Evolutionary conservation across 805 yeast species (phyloP), one percentile per base, ranked within the genome.

Genomic region (Barnettozyma californica): DNA sequence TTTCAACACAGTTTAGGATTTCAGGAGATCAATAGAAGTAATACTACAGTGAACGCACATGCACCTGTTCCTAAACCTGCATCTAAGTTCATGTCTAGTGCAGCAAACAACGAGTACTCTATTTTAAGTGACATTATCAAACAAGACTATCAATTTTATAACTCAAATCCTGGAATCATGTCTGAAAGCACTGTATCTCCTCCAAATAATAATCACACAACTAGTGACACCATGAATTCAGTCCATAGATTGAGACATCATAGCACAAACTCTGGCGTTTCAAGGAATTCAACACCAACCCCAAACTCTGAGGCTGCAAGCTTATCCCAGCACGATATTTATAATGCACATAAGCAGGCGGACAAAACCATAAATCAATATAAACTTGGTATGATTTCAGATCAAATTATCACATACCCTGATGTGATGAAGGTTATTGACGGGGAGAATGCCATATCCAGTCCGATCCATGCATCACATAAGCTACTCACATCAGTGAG

Each of bases 91-190:
- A 60, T 84, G 51, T 82, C 89, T 1, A 70, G 77, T 33, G 90
- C 94, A 1, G 90, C 88, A 0, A 84, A 83, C 58, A 68, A 83
- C 45, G 94, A 85, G 56, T 84, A 85, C 56, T 75, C 87, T 3
- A 80, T 84, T 4, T 65, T 85, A 27, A 83, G 89, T 9, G 79
- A 74, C 51, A 84, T 85, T 44, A 73, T 83, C 34, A 79, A 78
- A 33, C 66, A 63, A 48, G 72, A 68, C 27, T 55, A 59, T 10
- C 33, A 48, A 21, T 36, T 43, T 16, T 38, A 43, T 19, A 43
- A 41, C 19, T 19, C 45, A 14, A 34, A 21, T 11, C 19, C 44
- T 20, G 38, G 45, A 5, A 40, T 27, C 9, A n/a, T 42, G 10
- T 46, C 54, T 7, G 54, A 53, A 10, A 37, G 42, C 27, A 48